Evolutionary conservation across 2,329 filamentous ascomycete species (phyloP).

Genomic region (Neofusicoccum cordaticola): DNA sequence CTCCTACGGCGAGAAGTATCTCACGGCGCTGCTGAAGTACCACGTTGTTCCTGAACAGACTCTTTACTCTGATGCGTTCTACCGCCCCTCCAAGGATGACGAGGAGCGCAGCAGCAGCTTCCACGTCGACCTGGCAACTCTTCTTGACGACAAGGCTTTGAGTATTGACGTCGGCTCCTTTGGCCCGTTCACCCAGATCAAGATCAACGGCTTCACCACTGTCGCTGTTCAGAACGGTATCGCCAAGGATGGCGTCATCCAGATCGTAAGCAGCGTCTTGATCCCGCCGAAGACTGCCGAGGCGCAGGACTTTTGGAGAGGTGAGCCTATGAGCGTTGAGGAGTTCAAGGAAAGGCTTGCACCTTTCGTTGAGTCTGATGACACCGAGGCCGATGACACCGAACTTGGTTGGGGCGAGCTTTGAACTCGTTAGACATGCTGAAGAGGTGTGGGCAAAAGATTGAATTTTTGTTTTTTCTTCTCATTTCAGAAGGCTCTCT

Average conservation of each 20-base stretch:
- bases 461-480: background rate
- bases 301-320: constrained; percentile 28
- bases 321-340: constrained; percentile 52
- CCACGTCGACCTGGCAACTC: constrained; percentile 69
- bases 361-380: constrained; percentile 29
- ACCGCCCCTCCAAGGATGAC: constrained; percentile 38
- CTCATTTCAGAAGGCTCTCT: background rate
- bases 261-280: constrained; percentile 69
- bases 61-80: constrained; percentile 81
- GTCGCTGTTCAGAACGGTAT: constrained; percentile 69
- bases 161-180: constrained; percentile 68
- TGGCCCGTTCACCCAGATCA: constrained; percentile 67
- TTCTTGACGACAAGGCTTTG: constrained; percentile 64
- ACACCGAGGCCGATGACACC: background rate
- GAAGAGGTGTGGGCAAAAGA: background rate
- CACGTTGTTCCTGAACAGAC: constrained; percentile 72
- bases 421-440: background rate
- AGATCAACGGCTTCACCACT: constrained; percentile 69
- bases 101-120: background rate
- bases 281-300: constrained; percentile 66
- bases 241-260: constrained; percentile 77
- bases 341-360: constrained; percentile 56
- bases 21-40: constrained; percentile 75
- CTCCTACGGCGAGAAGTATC: constrained; percentile 67
- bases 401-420: constrained; percentile 14